Evolutionary conservation across 2,329 filamentous ascomycete genomes (phyloP).

Genomic region (Penicillium sp.): DNA sequence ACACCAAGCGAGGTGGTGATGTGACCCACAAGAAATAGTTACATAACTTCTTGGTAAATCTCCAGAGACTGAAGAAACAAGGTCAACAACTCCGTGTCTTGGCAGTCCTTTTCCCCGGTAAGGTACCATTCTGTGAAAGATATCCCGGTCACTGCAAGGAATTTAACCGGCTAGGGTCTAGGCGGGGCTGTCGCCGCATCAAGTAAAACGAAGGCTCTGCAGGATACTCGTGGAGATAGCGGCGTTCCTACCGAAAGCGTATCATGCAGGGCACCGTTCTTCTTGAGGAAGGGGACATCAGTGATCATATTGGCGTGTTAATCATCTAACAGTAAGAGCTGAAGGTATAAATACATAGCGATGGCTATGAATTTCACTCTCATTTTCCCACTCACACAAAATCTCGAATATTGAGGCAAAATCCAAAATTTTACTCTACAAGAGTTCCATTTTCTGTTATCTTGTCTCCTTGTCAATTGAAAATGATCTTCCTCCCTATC

Average conservation of each 20-base stretch:
- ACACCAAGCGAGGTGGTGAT: background rate
- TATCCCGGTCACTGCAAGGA: background rate
- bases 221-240: background rate
- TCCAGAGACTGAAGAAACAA: constrained; percentile 1
- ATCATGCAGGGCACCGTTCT: background rate
- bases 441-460: background rate
- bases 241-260: background rate
- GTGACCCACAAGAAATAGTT: background rate
- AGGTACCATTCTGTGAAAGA: background rate
- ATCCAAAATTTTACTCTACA: constrained; percentile 2
- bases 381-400: background rate
- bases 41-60: background rate
- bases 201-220: background rate
- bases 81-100: constrained; percentile 1
- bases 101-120: background rate
- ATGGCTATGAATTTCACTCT: background rate
- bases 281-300: background rate
- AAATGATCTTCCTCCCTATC: constrained; percentile 5
- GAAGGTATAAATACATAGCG: background rate
- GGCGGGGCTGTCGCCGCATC: background rate
- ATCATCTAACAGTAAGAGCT: background rate
- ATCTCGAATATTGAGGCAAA: background rate
- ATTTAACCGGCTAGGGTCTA: constrained; percentile 1
- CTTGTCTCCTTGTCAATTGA: background rate
- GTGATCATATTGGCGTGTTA: background rate